These are phyloP conservation scores for Hanseniaspora singularis DNA, from an alignment of 805 yeast genomes.

Conservation along the genomic window DNA sequence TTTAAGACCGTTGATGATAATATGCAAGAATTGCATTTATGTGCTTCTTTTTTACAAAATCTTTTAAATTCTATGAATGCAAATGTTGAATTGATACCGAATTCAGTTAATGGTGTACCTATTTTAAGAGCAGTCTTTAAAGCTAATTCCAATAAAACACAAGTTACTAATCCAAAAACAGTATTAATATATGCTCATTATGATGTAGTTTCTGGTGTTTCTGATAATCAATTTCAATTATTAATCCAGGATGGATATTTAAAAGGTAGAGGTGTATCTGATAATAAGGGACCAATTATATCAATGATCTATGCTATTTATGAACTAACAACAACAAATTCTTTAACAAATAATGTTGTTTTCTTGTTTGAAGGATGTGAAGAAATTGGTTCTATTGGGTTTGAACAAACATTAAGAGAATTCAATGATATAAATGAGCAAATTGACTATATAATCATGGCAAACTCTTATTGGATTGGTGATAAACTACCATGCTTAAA, in stretches of 20 bases:
- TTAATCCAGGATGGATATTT: constrained; percentile 72
- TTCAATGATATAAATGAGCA: constrained; percentile 47
- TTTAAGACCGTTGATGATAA: constrained; percentile 11
- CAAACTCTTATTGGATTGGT: constrained; percentile 91
- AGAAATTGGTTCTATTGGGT: constrained; percentile 84
- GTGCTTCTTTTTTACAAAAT: constrained; percentile 63
- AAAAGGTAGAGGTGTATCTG: constrained; percentile 87
- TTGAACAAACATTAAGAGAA: constrained; percentile 49
- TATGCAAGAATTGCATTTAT: constrained; percentile 43
- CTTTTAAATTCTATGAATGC: constrained; percentile 57
- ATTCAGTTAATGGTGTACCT: constrained; percentile 55
- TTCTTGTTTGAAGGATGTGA: constrained; percentile 92
- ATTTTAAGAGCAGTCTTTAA: constrained; percentile 65
- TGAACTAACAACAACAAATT: constrained; percentile 40
- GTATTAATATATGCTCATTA: constrained; percentile 91
- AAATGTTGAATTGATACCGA: constrained; percentile 7
- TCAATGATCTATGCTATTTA: constrained; percentile 84
- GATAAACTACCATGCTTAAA: constrained; percentile 81
- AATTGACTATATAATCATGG: constrained; percentile 79
- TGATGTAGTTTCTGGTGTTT: constrained; percentile 75
- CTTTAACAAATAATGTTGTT: constrained; percentile 58
- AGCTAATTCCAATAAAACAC: constrained; percentile 23
- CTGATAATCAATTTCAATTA: constrained; percentile 63
- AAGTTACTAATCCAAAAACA: constrained; percentile 29
- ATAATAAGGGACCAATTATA: constrained; percentile 84